These are phyloP conservation scores for Vigna radiata DNA, from an alignment of 306 rosid species.

Conservation along the genomic window DNA sequence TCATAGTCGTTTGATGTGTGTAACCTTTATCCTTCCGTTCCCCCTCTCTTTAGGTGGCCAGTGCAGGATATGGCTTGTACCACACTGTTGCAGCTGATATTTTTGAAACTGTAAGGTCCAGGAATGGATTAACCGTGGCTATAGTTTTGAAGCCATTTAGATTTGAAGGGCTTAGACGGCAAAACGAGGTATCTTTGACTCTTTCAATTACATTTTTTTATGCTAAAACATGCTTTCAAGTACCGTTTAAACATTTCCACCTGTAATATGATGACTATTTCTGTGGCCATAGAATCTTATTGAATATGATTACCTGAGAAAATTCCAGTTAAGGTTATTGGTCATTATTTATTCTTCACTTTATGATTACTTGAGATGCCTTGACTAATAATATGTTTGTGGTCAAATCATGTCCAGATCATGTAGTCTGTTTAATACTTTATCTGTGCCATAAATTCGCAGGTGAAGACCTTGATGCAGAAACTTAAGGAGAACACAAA, in stretches of 20 bases:
- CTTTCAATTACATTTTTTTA: constrained; percentile 19
- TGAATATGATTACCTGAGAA: neutral
- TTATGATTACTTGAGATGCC: constrained; percentile 23
- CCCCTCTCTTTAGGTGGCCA: constrained; percentile 73
- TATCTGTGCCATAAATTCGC: constrained; percentile 46
- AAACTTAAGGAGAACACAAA: constrained; percentile 69
- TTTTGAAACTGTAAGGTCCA: constrained; percentile 70
- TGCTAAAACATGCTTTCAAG: constrained; percentile 6
- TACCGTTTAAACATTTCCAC: constrained; percentile 11
- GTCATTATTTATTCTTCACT: constrained; percentile 7
- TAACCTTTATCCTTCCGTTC: neutral
- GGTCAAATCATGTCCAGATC: neutral
- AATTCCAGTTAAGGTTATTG: constrained; percentile 2
- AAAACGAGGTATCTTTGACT: constrained; percentile 69
- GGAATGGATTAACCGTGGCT: constrained; percentile 70
- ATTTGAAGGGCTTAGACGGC: constrained; percentile 92
- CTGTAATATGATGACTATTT: constrained; percentile 33
- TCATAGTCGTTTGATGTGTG: constrained; percentile 14
- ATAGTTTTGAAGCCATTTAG: constrained; percentile 88
- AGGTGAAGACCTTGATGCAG: constrained; percentile 75
- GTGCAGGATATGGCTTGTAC: constrained; percentile 91
- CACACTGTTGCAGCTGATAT: constrained; percentile 64
- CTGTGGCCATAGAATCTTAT: constrained; percentile 22
- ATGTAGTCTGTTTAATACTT: constrained; percentile 31
- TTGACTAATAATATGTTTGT: constrained; percentile 25